Conservation (phyloP, 257 asterid species). For the Mitragyna speciosa region DNA sequence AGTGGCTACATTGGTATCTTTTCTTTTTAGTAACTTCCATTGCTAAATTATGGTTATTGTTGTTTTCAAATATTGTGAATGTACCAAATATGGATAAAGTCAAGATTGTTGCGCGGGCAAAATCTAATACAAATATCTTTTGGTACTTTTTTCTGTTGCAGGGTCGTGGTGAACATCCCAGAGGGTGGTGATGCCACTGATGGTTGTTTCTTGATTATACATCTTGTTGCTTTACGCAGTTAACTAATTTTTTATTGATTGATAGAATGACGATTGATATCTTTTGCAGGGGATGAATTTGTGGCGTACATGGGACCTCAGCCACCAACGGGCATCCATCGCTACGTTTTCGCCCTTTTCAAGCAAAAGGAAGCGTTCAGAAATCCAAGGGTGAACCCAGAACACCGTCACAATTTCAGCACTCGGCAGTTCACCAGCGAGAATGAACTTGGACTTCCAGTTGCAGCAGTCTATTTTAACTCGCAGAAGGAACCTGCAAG, state of each 20-base stretch:
- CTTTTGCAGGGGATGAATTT: constrained; percentile 39
- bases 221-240: no score
- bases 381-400: constrained; percentile 22
- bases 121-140: no score
- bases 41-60: no score
- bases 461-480: constrained; percentile 50
- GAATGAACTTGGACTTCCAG: constrained; percentile 45
- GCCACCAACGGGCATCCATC: constrained; percentile 49
- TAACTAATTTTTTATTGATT: no score
- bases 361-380: constrained; percentile 39
- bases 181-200: constrained; percentile 39
- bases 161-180: constrained; percentile 51
- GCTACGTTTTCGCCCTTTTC: constrained; percentile 41
- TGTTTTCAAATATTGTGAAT: no score
- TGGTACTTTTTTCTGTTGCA: constrained; percentile 14
- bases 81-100: no score
- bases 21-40: neutral
- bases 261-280: no score
- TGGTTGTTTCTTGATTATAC: constrained; percentile 18
- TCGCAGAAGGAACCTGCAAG: constrained; percentile 42
- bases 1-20: constrained; percentile 56
- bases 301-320: constrained; percentile 41
- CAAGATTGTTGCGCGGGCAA: no score
- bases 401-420: constrained; percentile 31
- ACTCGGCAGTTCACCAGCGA: constrained; percentile 42